Evolutionary conservation across 805 yeast genomes (phyloP).

Genomic region (Grigorovia transvaalensis): DNA sequence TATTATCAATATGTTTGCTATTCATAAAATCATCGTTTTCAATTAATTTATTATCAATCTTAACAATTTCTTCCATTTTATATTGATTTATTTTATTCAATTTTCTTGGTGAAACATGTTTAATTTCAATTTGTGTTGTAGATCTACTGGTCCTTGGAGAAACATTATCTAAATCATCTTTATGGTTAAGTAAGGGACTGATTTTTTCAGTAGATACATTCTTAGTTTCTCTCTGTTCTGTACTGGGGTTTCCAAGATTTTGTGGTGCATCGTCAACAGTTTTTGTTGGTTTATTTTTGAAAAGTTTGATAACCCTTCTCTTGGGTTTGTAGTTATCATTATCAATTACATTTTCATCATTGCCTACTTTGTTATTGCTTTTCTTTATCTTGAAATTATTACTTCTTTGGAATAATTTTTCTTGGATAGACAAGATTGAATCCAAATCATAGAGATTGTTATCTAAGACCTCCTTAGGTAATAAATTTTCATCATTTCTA

Average conservation of each 20-base stretch:
- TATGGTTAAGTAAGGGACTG: too few species aligned
- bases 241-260: neutral
- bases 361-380: constrained; percentile 3
- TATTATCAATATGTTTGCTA: neutral
- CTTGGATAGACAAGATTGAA: constrained; percentile 26
- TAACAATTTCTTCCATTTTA: neutral
- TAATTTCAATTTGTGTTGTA: neutral
- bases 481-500: constrained; percentile 9
- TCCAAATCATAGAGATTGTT: constrained; percentile 16
- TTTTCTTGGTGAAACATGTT: neutral
- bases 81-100: neutral
- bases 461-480: constrained; percentile 19
- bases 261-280: neutral
- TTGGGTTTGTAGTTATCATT: constrained; percentile 20
- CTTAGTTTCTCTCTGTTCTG: neutral
- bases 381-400: neutral
- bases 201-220: too few species aligned
- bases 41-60: neutral
- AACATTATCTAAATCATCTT: neutral
- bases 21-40: neutral
- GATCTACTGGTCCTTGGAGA: neutral
- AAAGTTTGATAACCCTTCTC: constrained; percentile 23
- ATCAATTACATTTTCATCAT: constrained; percentile 5
- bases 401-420: constrained; percentile 24
- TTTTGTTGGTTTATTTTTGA: constrained; percentile 2